Evolutionary conservation across 306 rosid genomes (phyloP), one percentile per base, ranked within the genome.

Genomic region (Cucurbita ficifolia): DNA sequence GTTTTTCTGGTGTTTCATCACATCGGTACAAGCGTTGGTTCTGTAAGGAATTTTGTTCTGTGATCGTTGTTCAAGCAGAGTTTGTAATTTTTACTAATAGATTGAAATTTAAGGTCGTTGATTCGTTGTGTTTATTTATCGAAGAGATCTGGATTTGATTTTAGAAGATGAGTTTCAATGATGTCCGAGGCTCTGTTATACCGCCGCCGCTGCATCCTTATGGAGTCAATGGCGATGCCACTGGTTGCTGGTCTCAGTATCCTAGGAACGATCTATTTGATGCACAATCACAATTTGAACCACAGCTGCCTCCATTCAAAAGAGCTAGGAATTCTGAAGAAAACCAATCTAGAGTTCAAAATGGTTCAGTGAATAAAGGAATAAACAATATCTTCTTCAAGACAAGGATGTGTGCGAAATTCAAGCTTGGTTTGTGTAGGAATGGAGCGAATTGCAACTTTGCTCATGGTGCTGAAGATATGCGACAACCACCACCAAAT

Each of bases 401-500:
- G 91, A 95, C 99, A 8, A 87, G 97, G n/a, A 68, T 86, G 54
- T 95, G 99, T 76, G 88, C 85, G 2, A 95, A 87, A 65, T 95
- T 88, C 79, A 84, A 75, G 22, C n/a, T 61, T 69, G 96, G 96
- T 18, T 51, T 67, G 18, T 95, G 99, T 58, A 85, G 96, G 81
- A 91, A 91, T 24, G 96, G 99, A 14, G 90, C 83, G 49, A 86
- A 82, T 39, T 95, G 99, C 78, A 95, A 91, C 82, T 95, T 88
- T 81, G 99, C 99, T 3, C 99, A 95, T 79, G 99, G 99, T 17
- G 39, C 75, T 55, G 97, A 88, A 6, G 99, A 95, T 39, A 81
- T 95, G 82, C 83, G 96, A 55, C 92, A 85, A 73, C 96, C 99
- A 6, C 97, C 97, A 0, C 86, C 96, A n/a, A 95, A 95, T 84